A percentile compares a stretch with the other conserved stretches of the same genome.
Conservation (phyloP, 306 rosid genomes). For the Sicyos baderoa region DNA sequence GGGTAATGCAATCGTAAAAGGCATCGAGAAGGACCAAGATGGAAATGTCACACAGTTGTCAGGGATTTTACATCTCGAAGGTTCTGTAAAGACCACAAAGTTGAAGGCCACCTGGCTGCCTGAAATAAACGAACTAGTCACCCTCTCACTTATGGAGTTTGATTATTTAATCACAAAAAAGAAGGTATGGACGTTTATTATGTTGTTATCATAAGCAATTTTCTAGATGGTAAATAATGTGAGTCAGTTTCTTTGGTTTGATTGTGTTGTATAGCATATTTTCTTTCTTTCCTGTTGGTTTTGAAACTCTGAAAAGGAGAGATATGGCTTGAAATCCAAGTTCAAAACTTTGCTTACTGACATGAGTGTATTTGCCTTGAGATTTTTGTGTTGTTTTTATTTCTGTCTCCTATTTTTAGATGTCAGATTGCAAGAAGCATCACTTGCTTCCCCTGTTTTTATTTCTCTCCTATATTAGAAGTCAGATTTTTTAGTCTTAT, state of each 20-base stretch:
- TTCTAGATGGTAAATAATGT: background rate
- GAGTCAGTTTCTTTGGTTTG: constrained; percentile 13
- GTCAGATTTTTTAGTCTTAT: too few species aligned
- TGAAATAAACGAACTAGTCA: constrained; percentile 56
- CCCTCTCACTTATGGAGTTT: constrained; percentile 65
- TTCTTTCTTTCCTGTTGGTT: background rate
- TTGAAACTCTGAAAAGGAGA: background rate
- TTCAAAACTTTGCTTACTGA: background rate
- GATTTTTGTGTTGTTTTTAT: background rate
- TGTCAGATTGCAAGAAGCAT: background rate
- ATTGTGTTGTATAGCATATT: background rate
- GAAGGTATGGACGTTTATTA: constrained; percentile 49
- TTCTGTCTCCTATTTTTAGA: background rate
- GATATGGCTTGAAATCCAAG: constrained; percentile 9
- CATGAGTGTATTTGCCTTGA: background rate
- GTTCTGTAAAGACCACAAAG: constrained; percentile 76
- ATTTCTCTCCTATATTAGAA: too few species aligned
- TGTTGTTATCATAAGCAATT: background rate
- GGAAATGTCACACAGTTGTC: constrained; percentile 51
- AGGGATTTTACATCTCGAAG: constrained; percentile 83
- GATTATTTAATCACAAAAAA: constrained; percentile 84
- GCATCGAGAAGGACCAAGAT: constrained; percentile 54
- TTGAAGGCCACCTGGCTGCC: constrained; percentile 94
- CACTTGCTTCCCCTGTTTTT: background rate
- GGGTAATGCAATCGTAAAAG: constrained; percentile 76